A percentile compares a stretch with the other conserved stretches of the same genome.
Conservation (phyloP, 495 filamentous ascomycete species). For the Trichoderma gamsii region DNA sequence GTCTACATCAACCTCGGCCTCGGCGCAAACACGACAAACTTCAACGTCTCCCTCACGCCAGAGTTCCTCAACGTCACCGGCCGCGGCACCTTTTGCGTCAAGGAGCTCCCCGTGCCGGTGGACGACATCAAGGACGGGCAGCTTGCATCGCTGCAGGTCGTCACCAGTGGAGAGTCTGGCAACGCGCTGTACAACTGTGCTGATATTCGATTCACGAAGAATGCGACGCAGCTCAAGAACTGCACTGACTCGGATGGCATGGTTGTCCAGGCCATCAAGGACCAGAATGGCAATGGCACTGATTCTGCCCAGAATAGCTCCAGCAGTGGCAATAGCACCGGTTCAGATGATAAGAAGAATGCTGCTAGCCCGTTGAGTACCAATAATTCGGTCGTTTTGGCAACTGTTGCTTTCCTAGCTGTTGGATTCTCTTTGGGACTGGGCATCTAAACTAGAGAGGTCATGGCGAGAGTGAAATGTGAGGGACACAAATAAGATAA, state of each 20-base stretch:
- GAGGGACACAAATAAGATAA: background rate
- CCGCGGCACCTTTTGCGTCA: conserved; percentile 54
- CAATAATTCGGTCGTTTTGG: conserved; percentile 33
- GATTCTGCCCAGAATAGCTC: conserved; percentile 10
- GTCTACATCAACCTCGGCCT: conserved; percentile 59
- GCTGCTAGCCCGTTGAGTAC: conserved; percentile 13
- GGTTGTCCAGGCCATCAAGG: conserved; percentile 19
- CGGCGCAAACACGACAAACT: conserved; percentile 46
- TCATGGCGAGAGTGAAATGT: background rate
- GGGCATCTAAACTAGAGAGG: conserved; percentile 19
- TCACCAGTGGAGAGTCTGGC: conserved; percentile 45
- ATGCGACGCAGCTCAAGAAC: conserved; percentile 33
- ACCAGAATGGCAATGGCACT: conserved; percentile 17
- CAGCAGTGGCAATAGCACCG: conserved; percentile 16
- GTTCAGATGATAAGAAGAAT: conserved; percentile 12
- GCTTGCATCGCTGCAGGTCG: conserved; percentile 50
- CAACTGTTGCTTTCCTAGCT: conserved; percentile 48
- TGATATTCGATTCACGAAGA: conserved; percentile 51
- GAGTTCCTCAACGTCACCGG: conserved; percentile 53
- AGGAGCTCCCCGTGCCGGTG: conserved; percentile 39
- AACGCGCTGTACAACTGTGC: conserved; percentile 58
- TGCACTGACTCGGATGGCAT: conserved; percentile 44
- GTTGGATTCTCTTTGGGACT: conserved; percentile 42
- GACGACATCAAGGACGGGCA: conserved; percentile 42
- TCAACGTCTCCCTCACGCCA: conserved; percentile 53